A percentile compares a stretch with the other conserved stretches of the same genome.
These are phyloP conservation scores for Fagopyrum esculentum DNA, from an alignment of 148 eudicot genomes.

Conservation along the genomic window DNA sequence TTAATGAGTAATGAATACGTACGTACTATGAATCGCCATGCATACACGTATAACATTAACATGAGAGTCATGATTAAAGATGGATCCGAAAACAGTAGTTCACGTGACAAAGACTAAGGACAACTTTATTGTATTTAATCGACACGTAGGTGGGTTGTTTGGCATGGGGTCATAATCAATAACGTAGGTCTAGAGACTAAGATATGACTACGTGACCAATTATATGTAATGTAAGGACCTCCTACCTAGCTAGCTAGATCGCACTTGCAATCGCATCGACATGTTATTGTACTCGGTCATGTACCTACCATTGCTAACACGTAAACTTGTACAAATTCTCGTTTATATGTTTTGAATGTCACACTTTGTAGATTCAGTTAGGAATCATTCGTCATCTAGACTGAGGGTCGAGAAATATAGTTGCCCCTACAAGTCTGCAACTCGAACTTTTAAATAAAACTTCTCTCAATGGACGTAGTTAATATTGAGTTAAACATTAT, in stretches of 20 bases:
- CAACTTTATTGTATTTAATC: background rate
- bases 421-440: too few species aligned
- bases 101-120: background rate
- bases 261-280: background rate
- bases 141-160: background rate
- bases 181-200: background rate
- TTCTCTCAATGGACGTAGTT: too few species aligned
- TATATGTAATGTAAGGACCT: background rate
- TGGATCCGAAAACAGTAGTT: background rate
- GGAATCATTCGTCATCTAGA: too few species aligned
- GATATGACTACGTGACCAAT: background rate
- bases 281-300: background rate
- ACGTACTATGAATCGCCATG: background rate
- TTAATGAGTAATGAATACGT: too few species aligned
- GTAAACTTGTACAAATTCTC: too few species aligned
- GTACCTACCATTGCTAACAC: too few species aligned
- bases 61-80: background rate
- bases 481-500: too few species aligned
- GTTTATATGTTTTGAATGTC: too few species aligned
- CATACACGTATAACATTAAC: background rate
- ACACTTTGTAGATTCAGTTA: too few species aligned
- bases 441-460: too few species aligned
- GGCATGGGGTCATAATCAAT: background rate
- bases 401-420: too few species aligned
- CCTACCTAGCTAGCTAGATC: background rate